Base-by-base conservation (phyloP, 2,329 filamentous ascomycete species). In the Elsinoe australis region DNA sequence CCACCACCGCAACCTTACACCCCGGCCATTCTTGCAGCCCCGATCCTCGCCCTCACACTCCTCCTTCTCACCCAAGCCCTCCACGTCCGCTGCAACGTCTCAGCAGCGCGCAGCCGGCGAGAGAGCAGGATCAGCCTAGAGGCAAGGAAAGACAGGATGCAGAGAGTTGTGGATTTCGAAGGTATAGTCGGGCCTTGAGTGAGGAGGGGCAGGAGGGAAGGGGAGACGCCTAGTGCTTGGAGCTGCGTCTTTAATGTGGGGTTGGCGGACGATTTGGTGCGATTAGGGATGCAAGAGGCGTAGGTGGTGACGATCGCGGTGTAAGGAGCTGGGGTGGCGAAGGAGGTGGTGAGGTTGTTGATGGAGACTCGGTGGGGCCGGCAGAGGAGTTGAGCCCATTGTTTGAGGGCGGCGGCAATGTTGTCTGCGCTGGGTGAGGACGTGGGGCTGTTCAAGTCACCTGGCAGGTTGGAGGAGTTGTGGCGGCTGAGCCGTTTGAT, bases 91-190 rank as follows among this genome's bases (percentile, higher is more conserved):
- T 82, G 78, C 12, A 82, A 69, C 0, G 65, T 65, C 2, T 64
- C 58, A 0, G 76, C 76, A 2, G 78, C 78, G 34, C 71, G 69
- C 50, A 69, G 64, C 9, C 63, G 64, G 49, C 67, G 67, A 1
- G 71, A 70, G 4, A 76, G 67, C 0, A 72, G 70, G 3, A 82
- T 64, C 1, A 82, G 64, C 32, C 78, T 70, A 3, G 75, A 78
- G 33, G 76, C 77, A 4, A 82, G 69, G 58, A 80, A 80, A 3
- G 76, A 70, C 5, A 82, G 70, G 2, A 74, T 71, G 2, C 74
- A 71, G 19, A 79, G 59, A 0, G 74, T 77, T 52, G 78, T 79
- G 54, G 74, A 70, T 19, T 65, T 65, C 49, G 73, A 71, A 9
- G 77, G 74, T 18, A 80, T 69, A 6, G 56, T 52, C 0, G 61